Percentiles rank a stretch among this genome's conserved stretches.
Conservation (phyloP, 2,329 filamentous ascomycete genomes). For the Neonectria coccinea region DNA sequence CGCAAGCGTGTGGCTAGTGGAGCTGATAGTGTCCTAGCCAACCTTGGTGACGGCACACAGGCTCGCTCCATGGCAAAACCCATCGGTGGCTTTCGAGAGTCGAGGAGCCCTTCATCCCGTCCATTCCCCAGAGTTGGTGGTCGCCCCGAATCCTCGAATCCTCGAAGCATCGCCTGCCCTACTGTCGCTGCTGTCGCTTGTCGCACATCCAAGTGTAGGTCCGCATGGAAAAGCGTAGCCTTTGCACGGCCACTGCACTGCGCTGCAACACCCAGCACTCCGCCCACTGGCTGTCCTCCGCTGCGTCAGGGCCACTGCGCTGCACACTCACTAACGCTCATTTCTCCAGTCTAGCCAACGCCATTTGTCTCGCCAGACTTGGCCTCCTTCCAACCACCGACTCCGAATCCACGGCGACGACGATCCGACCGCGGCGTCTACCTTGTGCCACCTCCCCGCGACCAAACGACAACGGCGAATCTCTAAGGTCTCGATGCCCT, state of each 20-base stretch:
- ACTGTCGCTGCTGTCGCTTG: conserved; percentile 17
- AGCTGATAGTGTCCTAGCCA: conserved; percentile 25
- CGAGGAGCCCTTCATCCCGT: conserved; percentile 44
- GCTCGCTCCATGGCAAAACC: conserved; percentile 44
- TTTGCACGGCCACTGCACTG: conserved; percentile 11
- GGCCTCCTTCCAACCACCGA: conserved; percentile 22
- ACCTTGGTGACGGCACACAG: conserved; percentile 33
- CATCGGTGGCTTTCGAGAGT: conserved; percentile 44
- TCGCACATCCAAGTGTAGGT: conserved; percentile 15
- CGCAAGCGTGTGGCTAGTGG: background rate
- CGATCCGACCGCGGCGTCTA: conserved; percentile 29
- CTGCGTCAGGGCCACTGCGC: conserved; percentile 32
- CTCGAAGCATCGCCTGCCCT: background rate
- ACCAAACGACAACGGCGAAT: conserved; percentile 30
- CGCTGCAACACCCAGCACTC: conserved; percentile 14
- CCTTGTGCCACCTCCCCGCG: conserved; percentile 26
- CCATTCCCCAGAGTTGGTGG: conserved; percentile 38
- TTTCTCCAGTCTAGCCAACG: conserved; percentile 32
- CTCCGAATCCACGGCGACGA: conserved; percentile 16
- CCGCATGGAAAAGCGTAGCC: conserved; percentile 18
- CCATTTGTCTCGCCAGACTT: conserved; percentile 26
- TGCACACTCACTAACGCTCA: conserved; percentile 36
- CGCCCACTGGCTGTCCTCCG: conserved; percentile 27
- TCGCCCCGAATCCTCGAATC: conserved; percentile 29
- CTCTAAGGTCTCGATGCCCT: conserved; percentile 39